These are phyloP conservation scores for Monilinia vaccinii-corymbosi DNA, from an alignment of 2,329 filamentous ascomycete genomes.

Conservation along the genomic window DNA sequence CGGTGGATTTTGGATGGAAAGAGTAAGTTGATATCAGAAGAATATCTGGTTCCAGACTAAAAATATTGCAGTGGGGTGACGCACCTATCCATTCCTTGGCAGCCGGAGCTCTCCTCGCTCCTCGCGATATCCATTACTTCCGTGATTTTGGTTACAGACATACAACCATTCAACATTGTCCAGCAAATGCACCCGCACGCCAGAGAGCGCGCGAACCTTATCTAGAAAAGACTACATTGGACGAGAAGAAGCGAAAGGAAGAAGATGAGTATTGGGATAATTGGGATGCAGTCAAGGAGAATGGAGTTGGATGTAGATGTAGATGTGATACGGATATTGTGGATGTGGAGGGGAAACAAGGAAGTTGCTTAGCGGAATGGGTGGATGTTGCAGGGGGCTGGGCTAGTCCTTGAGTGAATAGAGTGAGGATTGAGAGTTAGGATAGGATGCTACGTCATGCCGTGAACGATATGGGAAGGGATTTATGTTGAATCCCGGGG, in stretches of 20 bases:
- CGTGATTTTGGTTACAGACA: constrained; percentile 97
- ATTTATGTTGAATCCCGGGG: background rate
- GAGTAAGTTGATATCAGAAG: constrained; percentile 47
- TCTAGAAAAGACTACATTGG: constrained; percentile 70
- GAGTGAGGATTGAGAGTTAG: background rate
- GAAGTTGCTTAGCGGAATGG: constrained; percentile 92
- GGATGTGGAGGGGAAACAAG: constrained; percentile 95
- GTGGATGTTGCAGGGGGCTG: constrained; percentile 94
- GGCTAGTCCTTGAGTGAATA: constrained; percentile 39
- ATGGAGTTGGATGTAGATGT: constrained; percentile 93
- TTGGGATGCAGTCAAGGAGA: constrained; percentile 81
- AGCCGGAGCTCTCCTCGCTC: constrained; percentile 74
- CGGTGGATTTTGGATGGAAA: constrained; percentile 98
- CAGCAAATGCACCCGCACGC: constrained; percentile 82
- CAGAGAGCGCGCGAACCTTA: constrained; percentile 75
- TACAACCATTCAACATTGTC: constrained; percentile 97
- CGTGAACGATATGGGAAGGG: background rate
- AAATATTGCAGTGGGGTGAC: constrained; percentile 72
- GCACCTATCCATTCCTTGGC: constrained; percentile 97
- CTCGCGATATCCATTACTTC: constrained; percentile 93
- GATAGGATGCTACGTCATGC: background rate
- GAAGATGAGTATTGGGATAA: constrained; percentile 96
- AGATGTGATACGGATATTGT: constrained; percentile 95
- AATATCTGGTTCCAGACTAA: constrained; percentile 17
- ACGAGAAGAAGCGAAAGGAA: constrained; percentile 76